Base-by-base conservation (phyloP, 177 flowering plant species). In the Viscum album region DNA sequence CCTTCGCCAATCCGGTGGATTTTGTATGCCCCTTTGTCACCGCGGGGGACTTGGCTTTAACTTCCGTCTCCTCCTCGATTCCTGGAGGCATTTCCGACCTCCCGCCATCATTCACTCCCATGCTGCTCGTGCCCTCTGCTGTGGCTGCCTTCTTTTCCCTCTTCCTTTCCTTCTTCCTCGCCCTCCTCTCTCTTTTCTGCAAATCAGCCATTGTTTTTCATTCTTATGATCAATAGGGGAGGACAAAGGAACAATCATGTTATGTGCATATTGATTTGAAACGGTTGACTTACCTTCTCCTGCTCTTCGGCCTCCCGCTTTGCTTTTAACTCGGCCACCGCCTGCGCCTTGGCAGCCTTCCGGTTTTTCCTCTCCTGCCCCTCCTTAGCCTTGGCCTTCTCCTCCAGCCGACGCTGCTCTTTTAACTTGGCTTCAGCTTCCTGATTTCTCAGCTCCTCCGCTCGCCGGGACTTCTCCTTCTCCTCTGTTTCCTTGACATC, bases 341-440 rank as follows among this genome's bases (percentile, higher is more conserved):
- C 84, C 64, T 82, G 85, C 64, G 90, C 87, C 79, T 84, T 90
- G 76, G 86, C 94, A 11, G 86, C 89, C 69, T 69, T 81, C 43
- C 91, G 81, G 68, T 77, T 86, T 70, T 90, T 93, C 87, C 98
- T 85, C 81, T 89, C 94, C 60, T 83, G 72, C 56, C 97, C 98
- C 79, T 86, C 98, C 72, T 80, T 77, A 19, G 96, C 96, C 75
- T 93, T 93, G 62, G 81, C 85, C 73, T 71, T 86, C 82, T 85
- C 94, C 73, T 93, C 97, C 76, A 84, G 50, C 67, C 85, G 82
- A 2, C 72, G 81, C 63, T 83, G 86, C 78, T 90, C 97, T 78
- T 78, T 88, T 75, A 86, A 74, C 75, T 69, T 86, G 33, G 81
- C 88, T 64, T 84, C 90, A 59, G 77, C 87, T 70, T 86, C 89